Percentiles rank a stretch among this genome's conserved stretches.
Evolutionary conservation across 345 rosid genomes (phyloP).

Genomic region (Euphorbia lathyris): DNA sequence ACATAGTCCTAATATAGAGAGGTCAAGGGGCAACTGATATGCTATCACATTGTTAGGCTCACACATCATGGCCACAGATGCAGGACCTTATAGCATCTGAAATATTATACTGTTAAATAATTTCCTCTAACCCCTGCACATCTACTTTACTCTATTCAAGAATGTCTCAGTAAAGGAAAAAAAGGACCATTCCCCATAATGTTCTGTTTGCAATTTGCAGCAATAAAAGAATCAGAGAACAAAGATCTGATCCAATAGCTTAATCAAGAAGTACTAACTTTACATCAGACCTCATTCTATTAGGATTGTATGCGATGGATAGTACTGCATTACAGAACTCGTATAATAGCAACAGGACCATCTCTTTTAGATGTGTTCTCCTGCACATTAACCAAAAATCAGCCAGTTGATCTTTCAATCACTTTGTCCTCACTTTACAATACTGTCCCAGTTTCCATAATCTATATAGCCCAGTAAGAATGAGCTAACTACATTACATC

Average conservation of each 20-base stretch:
- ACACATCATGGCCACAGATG: too few relatives aligned
- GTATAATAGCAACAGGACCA: neutral
- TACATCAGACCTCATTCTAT: neutral
- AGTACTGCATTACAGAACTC: neutral
- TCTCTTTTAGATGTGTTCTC: neutral
- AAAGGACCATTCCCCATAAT: neutral
- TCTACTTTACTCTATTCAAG: neutral
- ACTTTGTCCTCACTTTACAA: neutral
- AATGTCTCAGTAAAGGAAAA: neutral
- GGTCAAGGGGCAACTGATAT: neutral
- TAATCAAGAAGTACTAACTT: neutral
- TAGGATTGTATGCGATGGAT: neutral
- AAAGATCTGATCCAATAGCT: too few relatives aligned
- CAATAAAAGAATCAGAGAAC: neutral
- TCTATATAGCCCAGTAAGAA: neutral
- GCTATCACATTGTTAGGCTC: neutral
- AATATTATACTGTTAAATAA: neutral
- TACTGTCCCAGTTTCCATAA: neutral
- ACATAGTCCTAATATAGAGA: neutral
- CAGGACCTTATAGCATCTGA: neutral
- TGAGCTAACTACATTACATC: neutral
- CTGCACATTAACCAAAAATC: neutral
- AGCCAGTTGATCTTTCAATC: neutral
- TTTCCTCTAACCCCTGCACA: neutral
- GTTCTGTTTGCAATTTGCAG: slow-evolving; percentile 1